A percentile compares a stretch with the other conserved stretches of the same genome.
Evolutionary conservation across 345 rosid genomes (phyloP).

Genomic region (Eucalyptus urophylla): DNA sequence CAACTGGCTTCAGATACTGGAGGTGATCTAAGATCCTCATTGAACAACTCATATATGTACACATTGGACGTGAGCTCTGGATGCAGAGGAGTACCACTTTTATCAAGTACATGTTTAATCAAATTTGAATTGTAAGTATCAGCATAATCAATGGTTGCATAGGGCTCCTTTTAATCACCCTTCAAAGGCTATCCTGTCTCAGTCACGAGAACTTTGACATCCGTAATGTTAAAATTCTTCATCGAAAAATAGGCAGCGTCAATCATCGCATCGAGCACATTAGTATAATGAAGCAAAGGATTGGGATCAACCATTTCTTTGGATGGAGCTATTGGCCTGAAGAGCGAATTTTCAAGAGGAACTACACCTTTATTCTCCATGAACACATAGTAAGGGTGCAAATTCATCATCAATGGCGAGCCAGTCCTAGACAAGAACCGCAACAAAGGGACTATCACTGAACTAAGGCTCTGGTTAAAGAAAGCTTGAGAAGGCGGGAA

Average conservation of each 20-base stretch:
- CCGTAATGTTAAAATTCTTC: constrained; percentile 79
- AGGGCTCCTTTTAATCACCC: constrained; percentile 80
- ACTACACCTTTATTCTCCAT: constrained; percentile 95
- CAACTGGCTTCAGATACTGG: constrained; percentile 61
- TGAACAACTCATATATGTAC: constrained; percentile 77
- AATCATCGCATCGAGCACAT: constrained; percentile 90
- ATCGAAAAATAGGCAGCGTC: constrained; percentile 88
- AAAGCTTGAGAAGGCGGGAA: constrained; percentile 97
- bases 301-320: constrained; percentile 99
- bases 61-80: constrained; percentile 78
- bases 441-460: constrained; percentile 62
- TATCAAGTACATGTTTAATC: constrained; percentile 80
- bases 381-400: constrained; percentile 90
- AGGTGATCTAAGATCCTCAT: constrained; percentile 65
- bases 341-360: constrained; percentile 73
- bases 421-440: constrained; percentile 69
- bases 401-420: constrained; percentile 92
- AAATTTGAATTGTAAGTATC: constrained; percentile 82
- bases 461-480: constrained; percentile 76
- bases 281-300: constrained; percentile 85
- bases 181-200: constrained; percentile 86
- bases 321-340: constrained; percentile 75
- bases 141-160: constrained; percentile 80
- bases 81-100: constrained; percentile 67
- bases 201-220: constrained; percentile 70